These are phyloP conservation scores for Amoebophrya sp. DNA, from an alignment of 169 alveolate species.

Conservation along the genomic window DNA sequence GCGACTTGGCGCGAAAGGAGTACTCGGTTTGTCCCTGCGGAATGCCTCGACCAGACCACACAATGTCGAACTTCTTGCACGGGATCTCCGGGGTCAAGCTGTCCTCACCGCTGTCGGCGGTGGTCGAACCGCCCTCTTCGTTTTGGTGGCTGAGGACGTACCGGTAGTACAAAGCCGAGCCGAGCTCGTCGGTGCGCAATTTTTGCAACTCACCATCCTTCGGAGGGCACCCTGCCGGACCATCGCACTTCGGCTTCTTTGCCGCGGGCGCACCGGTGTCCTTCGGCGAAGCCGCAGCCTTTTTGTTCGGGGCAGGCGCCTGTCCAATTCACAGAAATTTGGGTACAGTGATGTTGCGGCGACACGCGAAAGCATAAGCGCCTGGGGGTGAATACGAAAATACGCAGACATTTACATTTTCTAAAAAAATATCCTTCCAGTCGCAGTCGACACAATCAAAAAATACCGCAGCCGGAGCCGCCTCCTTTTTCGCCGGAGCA, in stretches of 20 bases:
- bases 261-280: not conserved
- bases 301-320: not conserved
- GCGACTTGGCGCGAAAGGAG: not conserved
- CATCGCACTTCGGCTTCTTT: not conserved
- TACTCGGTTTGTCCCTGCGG: constrained; percentile 4
- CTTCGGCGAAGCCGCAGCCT: not conserved
- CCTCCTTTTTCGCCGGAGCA: not conserved
- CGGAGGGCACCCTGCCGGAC: not conserved
- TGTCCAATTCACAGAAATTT: too few species aligned
- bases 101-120: too few species aligned
- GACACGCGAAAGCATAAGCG: too few species aligned
- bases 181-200: not conserved
- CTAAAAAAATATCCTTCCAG: not conserved
- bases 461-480: not conserved
- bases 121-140: too few species aligned
- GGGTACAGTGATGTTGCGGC: too few species aligned
- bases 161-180: not conserved
- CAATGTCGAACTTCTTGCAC: not conserved
- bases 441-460: not conserved
- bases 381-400: too few species aligned
- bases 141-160: not conserved
- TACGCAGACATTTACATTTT: too few species aligned
- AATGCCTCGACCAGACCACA: not conserved
- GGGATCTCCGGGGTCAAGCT: too few species aligned
- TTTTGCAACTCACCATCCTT: not conserved